Evolutionary conservation across 148 eudicot genomes (phyloP).

Genomic region (Arbutus unedo): DNA sequence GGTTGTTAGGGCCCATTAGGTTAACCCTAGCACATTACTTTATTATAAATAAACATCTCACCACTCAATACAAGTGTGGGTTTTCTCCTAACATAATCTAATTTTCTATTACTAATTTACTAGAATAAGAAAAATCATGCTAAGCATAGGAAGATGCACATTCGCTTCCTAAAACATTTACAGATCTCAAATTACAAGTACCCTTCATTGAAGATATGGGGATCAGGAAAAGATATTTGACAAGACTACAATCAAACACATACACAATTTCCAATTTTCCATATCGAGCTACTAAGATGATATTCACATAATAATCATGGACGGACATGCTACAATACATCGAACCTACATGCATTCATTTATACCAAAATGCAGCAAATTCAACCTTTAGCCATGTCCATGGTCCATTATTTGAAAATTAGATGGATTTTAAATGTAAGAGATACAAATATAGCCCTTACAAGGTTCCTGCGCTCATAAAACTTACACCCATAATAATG

Average conservation of each 20-base stretch:
- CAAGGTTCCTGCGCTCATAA: neutral
- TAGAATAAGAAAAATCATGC: neutral
- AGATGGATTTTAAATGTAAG: neutral
- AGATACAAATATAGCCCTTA: neutral
- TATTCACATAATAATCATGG: neutral
- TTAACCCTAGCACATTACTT: too few relatives aligned
- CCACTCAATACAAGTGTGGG: too few relatives aligned
- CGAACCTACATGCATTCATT: neutral
- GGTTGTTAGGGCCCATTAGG: too few relatives aligned
- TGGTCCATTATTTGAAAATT: neutral
- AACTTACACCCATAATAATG: neutral
- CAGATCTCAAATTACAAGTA: neutral
- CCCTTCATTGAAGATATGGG: neutral
- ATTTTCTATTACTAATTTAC: neutral
- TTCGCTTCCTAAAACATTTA: neutral
- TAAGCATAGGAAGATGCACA: neutral
- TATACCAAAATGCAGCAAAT: neutral
- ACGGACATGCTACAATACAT: neutral
- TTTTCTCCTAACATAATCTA: too few relatives aligned
- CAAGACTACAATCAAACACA: neutral
- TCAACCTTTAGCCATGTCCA: neutral
- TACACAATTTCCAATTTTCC: too few relatives aligned
- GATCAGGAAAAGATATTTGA: neutral
- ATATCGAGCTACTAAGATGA: too few relatives aligned
- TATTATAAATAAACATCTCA: too few relatives aligned